These are phyloP conservation scores for Myxozyma mucilagina DNA, from an alignment of 805 yeast species.

Conservation along the genomic window DNA sequence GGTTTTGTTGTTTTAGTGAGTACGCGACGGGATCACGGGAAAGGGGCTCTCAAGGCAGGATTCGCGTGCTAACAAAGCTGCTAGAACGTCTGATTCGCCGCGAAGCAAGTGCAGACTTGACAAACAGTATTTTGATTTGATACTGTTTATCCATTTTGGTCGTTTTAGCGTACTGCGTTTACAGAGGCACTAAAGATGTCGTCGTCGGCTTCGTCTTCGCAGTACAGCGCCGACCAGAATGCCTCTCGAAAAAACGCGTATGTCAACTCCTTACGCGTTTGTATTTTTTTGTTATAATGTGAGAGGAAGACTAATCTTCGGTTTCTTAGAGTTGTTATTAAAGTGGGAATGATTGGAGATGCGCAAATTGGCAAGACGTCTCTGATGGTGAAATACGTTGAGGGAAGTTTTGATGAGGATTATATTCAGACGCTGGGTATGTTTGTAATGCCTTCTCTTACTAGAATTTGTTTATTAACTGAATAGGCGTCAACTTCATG, in stretches of 20 bases:
- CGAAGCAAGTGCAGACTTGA: too few species aligned
- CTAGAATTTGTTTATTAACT: neutral
- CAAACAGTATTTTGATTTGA: neutral
- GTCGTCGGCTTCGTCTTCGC: slow-evolving; percentile 6
- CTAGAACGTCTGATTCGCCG: too few species aligned
- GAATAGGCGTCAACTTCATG: slow-evolving; percentile 87
- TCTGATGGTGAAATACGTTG: slow-evolving; percentile 95
- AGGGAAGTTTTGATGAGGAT: slow-evolving; percentile 85
- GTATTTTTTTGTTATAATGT: neutral
- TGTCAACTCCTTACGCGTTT: neutral
- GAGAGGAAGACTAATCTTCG: neutral
- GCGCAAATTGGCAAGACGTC: slow-evolving; percentile 96
- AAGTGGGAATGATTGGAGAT: slow-evolving; percentile 92
- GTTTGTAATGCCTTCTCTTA: neutral
- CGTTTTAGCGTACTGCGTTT: neutral
- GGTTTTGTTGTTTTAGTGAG: too few species aligned
- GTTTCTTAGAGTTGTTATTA: slow-evolving; percentile 46
- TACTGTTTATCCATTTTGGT: neutral
- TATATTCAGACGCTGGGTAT: slow-evolving; percentile 72
- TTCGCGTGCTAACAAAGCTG: too few species aligned
- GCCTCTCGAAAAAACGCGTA: slow-evolving; percentile 8
- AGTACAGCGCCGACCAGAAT: neutral
- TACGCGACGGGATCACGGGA: too few species aligned
- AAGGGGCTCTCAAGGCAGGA: too few species aligned
- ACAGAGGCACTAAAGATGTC: neutral